Percentiles rank a stretch among this genome's conserved stretches.
Conservation (phyloP, 2,329 filamentous ascomycete species). For the Cercospora brassicicola region DNA sequence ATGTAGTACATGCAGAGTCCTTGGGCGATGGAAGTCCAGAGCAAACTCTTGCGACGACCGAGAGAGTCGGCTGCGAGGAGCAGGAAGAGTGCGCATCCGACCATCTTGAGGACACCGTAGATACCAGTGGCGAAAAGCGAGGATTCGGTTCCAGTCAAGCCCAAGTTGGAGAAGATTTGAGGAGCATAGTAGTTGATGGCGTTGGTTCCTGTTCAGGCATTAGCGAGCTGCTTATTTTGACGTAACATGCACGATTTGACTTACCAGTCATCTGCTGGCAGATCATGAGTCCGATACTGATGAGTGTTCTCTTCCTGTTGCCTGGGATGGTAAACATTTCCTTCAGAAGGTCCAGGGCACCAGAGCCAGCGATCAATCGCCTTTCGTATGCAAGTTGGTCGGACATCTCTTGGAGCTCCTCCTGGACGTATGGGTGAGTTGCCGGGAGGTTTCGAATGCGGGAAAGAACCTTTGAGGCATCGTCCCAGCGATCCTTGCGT, state of each 20-base stretch:
- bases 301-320: constrained; percentile 62
- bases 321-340: constrained; percentile 68
- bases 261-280: constrained; percentile 73
- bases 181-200: constrained; percentile 65
- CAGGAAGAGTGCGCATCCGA: constrained; percentile 63
- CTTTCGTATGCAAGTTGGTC: constrained; percentile 68
- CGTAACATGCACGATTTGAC: constrained; percentile 43
- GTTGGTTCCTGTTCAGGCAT: constrained; percentile 38
- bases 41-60: constrained; percentile 61
- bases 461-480: constrained; percentile 58
- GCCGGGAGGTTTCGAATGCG: constrained; percentile 57
- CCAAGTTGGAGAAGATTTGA: constrained; percentile 66
- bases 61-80: constrained; percentile 71
- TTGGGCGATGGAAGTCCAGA: constrained; percentile 50
- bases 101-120: constrained; percentile 71
- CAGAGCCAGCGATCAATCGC: constrained; percentile 64
- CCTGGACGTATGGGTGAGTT: constrained; percentile 57
- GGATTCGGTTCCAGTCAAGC: constrained; percentile 57
- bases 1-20: constrained; percentile 67
- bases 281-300: constrained; percentile 64
- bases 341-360: constrained; percentile 63
- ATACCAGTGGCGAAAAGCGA: constrained; percentile 72
- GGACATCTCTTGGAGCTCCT: constrained; percentile 65
- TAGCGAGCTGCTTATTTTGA: not conserved
- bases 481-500: constrained; percentile 67